Base-by-base conservation (phyloP, 148 eudicot genomes). In the Cornus suecica region DNA sequence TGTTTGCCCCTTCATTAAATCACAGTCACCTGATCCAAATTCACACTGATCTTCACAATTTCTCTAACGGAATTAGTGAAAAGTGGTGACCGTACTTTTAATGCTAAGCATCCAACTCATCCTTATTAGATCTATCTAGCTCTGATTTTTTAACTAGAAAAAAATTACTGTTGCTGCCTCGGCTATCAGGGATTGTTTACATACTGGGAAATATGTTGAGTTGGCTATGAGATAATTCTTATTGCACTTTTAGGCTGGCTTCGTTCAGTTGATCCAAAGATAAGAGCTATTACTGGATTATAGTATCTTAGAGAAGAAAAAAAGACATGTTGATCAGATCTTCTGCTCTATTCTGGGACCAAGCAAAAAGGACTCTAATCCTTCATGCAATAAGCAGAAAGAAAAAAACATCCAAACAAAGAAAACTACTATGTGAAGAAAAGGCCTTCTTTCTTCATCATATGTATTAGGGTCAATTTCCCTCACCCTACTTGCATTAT, bases 301-400 rank as follows among this genome's bases (percentile, higher is more conserved):
- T 70, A 27, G 51, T 22, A 73, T 62, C 76, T 61, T 5, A 5
- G 32, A 27, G 42, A 64, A 74, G 76, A 64, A 34, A 66, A 48
- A 16, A 11, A 48, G 54, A 14, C 54, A 48, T 48, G 7, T 37
- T 6, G 8, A 3, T 37, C 42, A 37, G 42, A 37, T 37, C 42
- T 37, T 37, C 42, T 37, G 42, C 7, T 37, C 3, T 37, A 10
- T 37, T 37, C 42, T 37, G 6, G 42, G 42, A 37, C 42, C 42
- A 6, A 37, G 42, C 42, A 37, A 6, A 37, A 37, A 37, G 42
- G 42, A 37, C 42, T 37, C 9, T 3, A 37, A 37, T 37, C 42
- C 42, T 37, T 37, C 42, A 37, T 37, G 42, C 42, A 37, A 37
- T 37, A 37, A 37, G 42, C 9, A 10, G 9, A 37, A 3, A 37